Conservation (phyloP, 1,284 basidiomycete species). For the Ustilago hordei region DNA sequence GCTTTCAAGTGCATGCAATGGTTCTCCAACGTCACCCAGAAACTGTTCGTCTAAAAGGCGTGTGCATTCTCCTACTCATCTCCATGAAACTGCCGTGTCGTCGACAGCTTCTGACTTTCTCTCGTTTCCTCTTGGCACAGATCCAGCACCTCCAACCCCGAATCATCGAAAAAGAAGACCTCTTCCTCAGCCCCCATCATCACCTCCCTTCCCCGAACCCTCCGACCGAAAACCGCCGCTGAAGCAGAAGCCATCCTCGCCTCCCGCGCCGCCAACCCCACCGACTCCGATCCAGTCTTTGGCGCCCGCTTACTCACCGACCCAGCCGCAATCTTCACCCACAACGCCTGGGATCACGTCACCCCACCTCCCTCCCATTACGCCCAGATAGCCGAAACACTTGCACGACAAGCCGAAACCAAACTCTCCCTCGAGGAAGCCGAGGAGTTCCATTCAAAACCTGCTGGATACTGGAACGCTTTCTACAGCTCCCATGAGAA, state of each 20-base stretch:
- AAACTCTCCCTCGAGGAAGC: slow-evolving; percentile 55
- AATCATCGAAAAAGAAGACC: slow-evolving; percentile 24
- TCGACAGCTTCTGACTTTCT: not conserved
- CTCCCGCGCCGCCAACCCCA: not conserved
- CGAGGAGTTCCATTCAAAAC: slow-evolving; percentile 49
- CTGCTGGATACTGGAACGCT: slow-evolving; percentile 62
- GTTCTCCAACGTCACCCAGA: not conserved
- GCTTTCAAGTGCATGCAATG: slow-evolving; percentile 38
- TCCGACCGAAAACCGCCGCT: slow-evolving; percentile 47
- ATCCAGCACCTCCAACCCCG: not conserved
- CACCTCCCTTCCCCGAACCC: slow-evolving; percentile 4
- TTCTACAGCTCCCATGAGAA: slow-evolving; percentile 66
- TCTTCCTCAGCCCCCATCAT: slow-evolving; percentile 29
- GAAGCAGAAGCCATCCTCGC: slow-evolving; percentile 49
- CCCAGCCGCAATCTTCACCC: slow-evolving; percentile 51
- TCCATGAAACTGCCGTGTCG: not conserved
- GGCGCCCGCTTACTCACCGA: slow-evolving; percentile 56
- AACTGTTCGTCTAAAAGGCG: not conserved
- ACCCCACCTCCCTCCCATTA: slow-evolving; percentile 57
- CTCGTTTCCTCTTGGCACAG: not conserved
- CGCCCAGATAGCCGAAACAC: slow-evolving; percentile 36
- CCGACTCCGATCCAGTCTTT: slow-evolving; percentile 25
- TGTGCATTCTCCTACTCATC: not conserved
- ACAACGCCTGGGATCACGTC: slow-evolving; percentile 68
- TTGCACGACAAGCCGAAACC: slow-evolving; percentile 56